Conservation (phyloP, 2,329 filamentous ascomycete genomes). For the Penicillium psychrosexuale region DNA sequence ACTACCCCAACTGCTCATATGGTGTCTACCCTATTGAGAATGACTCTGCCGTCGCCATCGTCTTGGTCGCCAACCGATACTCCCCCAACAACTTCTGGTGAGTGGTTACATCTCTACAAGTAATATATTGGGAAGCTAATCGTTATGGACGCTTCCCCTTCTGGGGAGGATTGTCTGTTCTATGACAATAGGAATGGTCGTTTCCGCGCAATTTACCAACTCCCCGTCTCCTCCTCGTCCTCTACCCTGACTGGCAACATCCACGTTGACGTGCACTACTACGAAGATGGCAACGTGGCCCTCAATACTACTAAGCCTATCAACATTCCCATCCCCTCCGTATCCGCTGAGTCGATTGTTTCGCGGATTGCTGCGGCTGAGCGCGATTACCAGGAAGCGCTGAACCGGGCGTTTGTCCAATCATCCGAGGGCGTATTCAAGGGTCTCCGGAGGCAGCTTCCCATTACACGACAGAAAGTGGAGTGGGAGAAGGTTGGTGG, state of each 20-base stretch:
- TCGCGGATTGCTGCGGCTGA: constrained; percentile 76
- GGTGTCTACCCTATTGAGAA: constrained; percentile 78
- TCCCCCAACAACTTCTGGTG: constrained; percentile 97
- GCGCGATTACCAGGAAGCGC: constrained; percentile 92
- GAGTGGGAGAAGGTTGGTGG: constrained; percentile 98
- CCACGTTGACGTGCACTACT: constrained; percentile 97
- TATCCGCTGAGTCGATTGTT: constrained; percentile 66
- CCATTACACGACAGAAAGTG: constrained; percentile 96
- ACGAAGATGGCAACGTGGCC: constrained; percentile 97
- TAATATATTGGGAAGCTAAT: not conserved
- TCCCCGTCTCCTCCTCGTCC: constrained; percentile 60
- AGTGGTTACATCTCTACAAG: not conserved
- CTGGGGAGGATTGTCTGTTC: not conserved
- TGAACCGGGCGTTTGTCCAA: constrained; percentile 84
- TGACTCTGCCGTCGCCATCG: constrained; percentile 71
- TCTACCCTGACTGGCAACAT: constrained; percentile 71
- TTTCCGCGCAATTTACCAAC: constrained; percentile 86
- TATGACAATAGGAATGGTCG: constrained; percentile 72
- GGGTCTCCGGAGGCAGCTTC: constrained; percentile 82
- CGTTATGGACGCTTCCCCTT: not conserved
- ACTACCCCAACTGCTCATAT: constrained; percentile 77
- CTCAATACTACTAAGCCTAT: constrained; percentile 83
- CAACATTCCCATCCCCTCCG: constrained; percentile 58
- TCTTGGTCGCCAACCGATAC: constrained; percentile 94
- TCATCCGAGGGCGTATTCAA: constrained; percentile 96